Evolutionary conservation across 164 flowering plant species (phyloP), one percentile per base, ranked within the genome.

Genomic region (Kingdonia uniflora): DNA sequence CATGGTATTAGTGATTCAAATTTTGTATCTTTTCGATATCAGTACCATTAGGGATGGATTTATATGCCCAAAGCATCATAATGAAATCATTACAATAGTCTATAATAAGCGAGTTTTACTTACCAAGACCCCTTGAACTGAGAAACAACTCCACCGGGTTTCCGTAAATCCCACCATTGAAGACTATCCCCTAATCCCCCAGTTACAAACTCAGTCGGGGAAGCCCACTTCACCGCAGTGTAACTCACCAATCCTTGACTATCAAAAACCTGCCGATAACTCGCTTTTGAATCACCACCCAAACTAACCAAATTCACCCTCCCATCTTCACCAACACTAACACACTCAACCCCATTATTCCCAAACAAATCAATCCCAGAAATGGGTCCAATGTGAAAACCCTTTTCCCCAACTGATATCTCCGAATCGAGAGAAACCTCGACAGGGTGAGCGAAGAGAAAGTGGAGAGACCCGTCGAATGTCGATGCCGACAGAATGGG

Each of bases 111-210:
- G 2, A 49, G 22, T 15, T 14, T 14, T 2, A 43, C 78, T 72
- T 59, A 89, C 97, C 97, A 78, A 49, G 69, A 64, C 39, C 73
- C 80, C 71, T 80, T 87, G 51, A 85, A 75, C 70, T 78, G 80
- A 21, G 76, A 69, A 64, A 74, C 96, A 0, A 78, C 53, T 2
- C 81, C 94, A 7, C 86, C 92, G 1, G 87, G 75, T 61, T 76
- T 81, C 65, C 98, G 71, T 67, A 59, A 75, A 78, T 91, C 98
- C 96, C 98, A 91, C 92, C 87, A 87, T 49, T 87, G 95, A 19
- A 91, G 71, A 13, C 86, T 55, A 63, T 76, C 79, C 43, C 98
- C 95, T 48, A 66, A 72, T 2, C 86, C 94, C 1, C 96, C 98
- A 0, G 96, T 91, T 0, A 71, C 92, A 63, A 91, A 85, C 76